Base-by-base conservation (phyloP, 768 basidiomycete species). In the Macrocybe gigantea region DNA sequence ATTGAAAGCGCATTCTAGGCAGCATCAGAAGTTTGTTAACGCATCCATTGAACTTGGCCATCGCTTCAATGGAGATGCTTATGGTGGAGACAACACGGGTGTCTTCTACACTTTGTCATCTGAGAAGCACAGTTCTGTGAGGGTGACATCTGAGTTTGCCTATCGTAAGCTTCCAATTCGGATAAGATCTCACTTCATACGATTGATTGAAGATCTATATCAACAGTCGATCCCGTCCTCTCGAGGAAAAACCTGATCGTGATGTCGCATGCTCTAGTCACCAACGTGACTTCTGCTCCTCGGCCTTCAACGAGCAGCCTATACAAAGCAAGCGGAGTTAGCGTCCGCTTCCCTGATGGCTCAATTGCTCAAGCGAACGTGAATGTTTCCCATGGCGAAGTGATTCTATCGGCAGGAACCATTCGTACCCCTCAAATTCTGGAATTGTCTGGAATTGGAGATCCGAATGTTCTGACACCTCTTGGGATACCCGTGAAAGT, bases 391-490 rank as follows among this genome's bases (percentile, higher is more conserved):
- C 45, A 33, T 14, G 62, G 64, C 15, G 64, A 66, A 45, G 60
- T 65, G 8, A 60, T 65, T 33, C 44, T 66, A 3, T 58, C 64
- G 10, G 64, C 61, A 22, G 64, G 64, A 2, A 51, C 57, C 7
- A 42, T 70, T n/a, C 57, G 58, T 34, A 68, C 66, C 1, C 65
- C 69, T 3, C 66, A 68, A 50, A 48, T 70, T 12, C 51, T 70
- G n/a, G 65, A 66, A 37, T 52, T 66, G 10, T 67, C 60, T n/a
- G 64, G 64, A 5, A 58, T 67, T 14, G 64, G 63, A n/a, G 56
- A 60, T 48, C 41, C 45, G 29, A 40, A 52, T 10, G 38, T 61
- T 6, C 39, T 66, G 32, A 15, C 33, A 2, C 46, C 56, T 9
- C 49, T 57, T 11, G 62, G 56, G 5, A 63, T 69, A 38, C 48